Base-by-base conservation (phyloP, 805 yeast genomes). In the Yarrowia sp. region DNA sequence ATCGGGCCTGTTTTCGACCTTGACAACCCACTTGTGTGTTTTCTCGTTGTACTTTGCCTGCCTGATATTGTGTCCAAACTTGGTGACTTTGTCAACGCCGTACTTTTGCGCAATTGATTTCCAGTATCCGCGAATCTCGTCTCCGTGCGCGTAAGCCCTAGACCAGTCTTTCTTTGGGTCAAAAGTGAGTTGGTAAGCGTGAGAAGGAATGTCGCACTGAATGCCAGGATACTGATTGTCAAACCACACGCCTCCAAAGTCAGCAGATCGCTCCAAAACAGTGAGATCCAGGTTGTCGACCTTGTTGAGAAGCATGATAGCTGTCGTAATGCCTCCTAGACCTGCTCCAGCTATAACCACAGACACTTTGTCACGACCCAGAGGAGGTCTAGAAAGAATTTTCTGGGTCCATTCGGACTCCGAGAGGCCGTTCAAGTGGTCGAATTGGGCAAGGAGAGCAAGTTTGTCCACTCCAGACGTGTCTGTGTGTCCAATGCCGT, bases 171-270 rank as follows among this genome's bases (percentile, higher is more conserved):
- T 67, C 47, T 71, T 70, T 24, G 69, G 70, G 31, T 64, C 69
- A 60, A 70, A 70, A 14, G 69, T 56, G 21, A 62, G 66, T 63
- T 66, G 68, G 61, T 70, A 70, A 2, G 65, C 63, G 60, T 70
- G 73, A 6, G 73, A 63, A 8, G 73, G 69, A 14, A 69, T 58
- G 44, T 67, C 69, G 24, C 71, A 66, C 24, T 61, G 35, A 8
- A 67, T 67, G 7, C 72, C 72, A 9, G 72, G 71, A 35, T 68
- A 68, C 21, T 41, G 61, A 53, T 66, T 64, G 21, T 63, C 67
- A 41, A 32, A 66, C 73, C 73, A 70, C 10, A 69, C 69, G 0
- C 73, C 73, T 4, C 72, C 68, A 19, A 71, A 39, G 16, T 65
- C 72, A 4, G 68, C 63, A 44, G 69, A 70, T 62, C 68, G 68